Evolutionary conservation across 1,284 basidiomycete genomes (phyloP), one percentile per base, ranked within the genome.

Genomic region (Trametes pubescens): DNA sequence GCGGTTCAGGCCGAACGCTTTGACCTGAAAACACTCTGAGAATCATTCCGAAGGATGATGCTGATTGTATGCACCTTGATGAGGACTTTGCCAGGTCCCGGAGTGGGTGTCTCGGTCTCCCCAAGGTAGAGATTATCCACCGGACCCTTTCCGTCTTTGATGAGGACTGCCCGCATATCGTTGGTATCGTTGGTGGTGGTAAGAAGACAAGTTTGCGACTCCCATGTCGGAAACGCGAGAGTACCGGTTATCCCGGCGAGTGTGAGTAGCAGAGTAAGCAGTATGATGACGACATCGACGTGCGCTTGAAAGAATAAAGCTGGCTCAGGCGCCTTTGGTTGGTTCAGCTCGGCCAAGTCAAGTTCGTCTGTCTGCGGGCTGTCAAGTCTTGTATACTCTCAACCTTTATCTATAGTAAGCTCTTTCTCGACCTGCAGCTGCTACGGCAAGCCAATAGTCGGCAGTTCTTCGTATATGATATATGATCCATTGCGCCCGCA

Each of bases 1-100:
- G 26, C 95, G 84, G 78, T 97, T 97, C 63, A 96, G 76, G 16
- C 94, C 94, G 96, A 96, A 0, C 89, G 89, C 73, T 87, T 88
- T 71, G 92, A 81, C 91, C 91, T 51, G 60, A 34, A 62, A 13
- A 2, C 57, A n/a, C 22, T 44, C 47, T 14, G 48, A 46, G 24
- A 13, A n/a, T 29, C 4, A 4, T 22, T 34, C n/a, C 4, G 34
- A 24, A 22, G 13, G 11, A 37, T 32, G 5, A 21, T 44, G 13
- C 22, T 47, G 44, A 24, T 22, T 5, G 10, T n/a, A n/a, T 29
- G 37, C 22, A 89, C 93, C 82, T 93, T 88, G 64, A 97, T 90
- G 34, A 95, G 82, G 1, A 95, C 90, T 71, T 95, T 79, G 14
- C 84, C 86, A 16, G 83, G 73, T 51, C 78, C 72, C 26, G 86